phyloP scores from a whole-genome alignment of 768 basidiomycete species.

The Naganishia friedmannii region DNA sequence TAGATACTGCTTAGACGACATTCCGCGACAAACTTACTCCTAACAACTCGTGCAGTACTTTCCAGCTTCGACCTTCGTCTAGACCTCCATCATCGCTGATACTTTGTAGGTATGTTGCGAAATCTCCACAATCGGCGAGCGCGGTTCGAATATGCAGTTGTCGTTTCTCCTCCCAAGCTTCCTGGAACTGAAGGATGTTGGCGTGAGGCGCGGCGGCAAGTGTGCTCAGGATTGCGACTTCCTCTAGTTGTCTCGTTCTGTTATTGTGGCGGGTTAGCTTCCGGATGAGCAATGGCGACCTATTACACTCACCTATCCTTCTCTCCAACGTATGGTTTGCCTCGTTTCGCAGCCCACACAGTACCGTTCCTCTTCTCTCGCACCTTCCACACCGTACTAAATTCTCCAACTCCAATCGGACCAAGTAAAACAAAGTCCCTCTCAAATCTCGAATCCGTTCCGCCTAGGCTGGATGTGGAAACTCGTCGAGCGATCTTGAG shows the following conservation, averaged over 20 bases:
- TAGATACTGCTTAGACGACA: neutral
- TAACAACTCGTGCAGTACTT: conserved; percentile 85
- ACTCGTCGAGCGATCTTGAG: conserved; percentile 17
- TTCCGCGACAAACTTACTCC: conserved; percentile 62
- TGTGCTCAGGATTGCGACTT: conserved; percentile 85
- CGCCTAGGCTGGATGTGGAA: conserved; percentile 26
- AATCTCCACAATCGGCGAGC: conserved; percentile 75
- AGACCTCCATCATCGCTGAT: conserved; percentile 73
- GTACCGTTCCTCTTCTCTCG: conserved; percentile 55
- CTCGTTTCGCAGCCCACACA: conserved; percentile 82
- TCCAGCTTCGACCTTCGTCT: conserved; percentile 94
- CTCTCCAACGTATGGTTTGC: conserved; percentile 79
- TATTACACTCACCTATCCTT: conserved; percentile 71
- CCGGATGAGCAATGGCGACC: neutral
- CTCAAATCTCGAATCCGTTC: conserved; percentile 64
- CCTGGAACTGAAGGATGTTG: conserved; percentile 82
- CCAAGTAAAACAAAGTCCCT: conserved; percentile 78
- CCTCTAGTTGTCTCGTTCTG: conserved; percentile 75
- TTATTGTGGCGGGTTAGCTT: neutral
- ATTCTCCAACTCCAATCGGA: conserved; percentile 85
- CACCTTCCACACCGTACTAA: conserved; percentile 75
- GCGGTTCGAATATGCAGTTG: conserved; percentile 90
- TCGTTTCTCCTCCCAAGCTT: conserved; percentile 95
- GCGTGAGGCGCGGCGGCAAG: conserved; percentile 56
- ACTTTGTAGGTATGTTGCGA: conserved; percentile 88